Evolutionary conservation across 345 rosid species (phyloP), one percentile per base, ranked within the genome.

Genomic region (Euclidium syriacum): DNA sequence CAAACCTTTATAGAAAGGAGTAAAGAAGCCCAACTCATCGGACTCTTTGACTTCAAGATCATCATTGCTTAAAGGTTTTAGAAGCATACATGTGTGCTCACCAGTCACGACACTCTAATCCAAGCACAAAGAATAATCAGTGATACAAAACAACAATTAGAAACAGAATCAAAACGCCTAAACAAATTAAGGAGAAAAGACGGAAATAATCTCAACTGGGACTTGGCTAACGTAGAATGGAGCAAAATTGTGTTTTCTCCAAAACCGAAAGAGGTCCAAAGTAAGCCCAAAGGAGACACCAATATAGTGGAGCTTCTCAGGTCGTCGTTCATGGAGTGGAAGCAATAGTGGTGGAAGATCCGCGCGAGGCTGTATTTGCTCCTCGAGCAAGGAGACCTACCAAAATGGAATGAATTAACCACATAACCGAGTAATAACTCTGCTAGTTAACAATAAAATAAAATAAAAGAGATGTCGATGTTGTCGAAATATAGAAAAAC

Each of bases 271-370:
- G 54, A 94, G 97, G 70, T 87, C 99, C 77, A 87, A 72, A 29
- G 97, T 94, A 59, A 94, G 96, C 74, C 99, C 99, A 77, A 94
- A 94, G 53, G 99, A 94, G 57, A 90, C 99, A 73, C 89, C 99
- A 25, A 94, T 65, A 66, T 90, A 94, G 72, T 94, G 85, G 23
- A 94, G 95, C 68, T 80, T 94, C 70, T 94, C 95, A 38, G 97
- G 86, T 46, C 24, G 79, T 36, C 96, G 80, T 56, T 94, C 99
- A 29, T 54, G 70, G 66, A 84, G 87, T 79, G 85, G 86, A 34
- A 83, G 86, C 49, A 94, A 80, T 77, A 94, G 64, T 71, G 82
- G 96, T 34, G 97, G 99, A 50, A 94, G 96, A 68, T 94, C 66
- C 5, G 80, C 70, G 70, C 88, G 83, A 30, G 99, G 97, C 65